Percentiles rank a stretch among this genome's conserved stretches.
Evolutionary conservation across 495 filamentous ascomycete genomes (phyloP).

Genomic region (Penicillium coffeae): DNA sequence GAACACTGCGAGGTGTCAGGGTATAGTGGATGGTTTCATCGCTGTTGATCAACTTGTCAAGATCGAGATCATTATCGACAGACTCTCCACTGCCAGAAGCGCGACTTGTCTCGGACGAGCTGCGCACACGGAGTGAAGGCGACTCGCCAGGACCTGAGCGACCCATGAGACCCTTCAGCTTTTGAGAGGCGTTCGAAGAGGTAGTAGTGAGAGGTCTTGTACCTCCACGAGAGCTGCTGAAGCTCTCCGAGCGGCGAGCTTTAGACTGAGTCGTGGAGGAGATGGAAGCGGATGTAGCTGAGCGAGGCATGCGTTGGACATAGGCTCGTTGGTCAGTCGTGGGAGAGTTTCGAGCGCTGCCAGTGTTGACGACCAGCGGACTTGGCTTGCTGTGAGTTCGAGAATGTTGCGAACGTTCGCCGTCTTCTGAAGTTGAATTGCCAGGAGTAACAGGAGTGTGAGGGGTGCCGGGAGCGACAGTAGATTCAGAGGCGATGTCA

Average conservation of each 20-base stretch:
- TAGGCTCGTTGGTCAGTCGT: slow-evolving; percentile 41
- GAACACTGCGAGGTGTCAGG: slow-evolving; percentile 82
- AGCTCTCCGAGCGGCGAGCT: slow-evolving; percentile 39
- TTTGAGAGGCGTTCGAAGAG: slow-evolving; percentile 49
- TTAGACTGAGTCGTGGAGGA: slow-evolving; percentile 27
- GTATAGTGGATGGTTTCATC: slow-evolving; percentile 92
- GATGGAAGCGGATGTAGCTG: slow-evolving; percentile 30
- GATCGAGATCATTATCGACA: slow-evolving; percentile 50
- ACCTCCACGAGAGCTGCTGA: slow-evolving; percentile 40
- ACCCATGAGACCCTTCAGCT: slow-evolving; percentile 50
- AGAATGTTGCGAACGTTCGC: slow-evolving; percentile 30
- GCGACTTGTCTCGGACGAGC: slow-evolving; percentile 47
- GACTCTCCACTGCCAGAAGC: slow-evolving; percentile 36
- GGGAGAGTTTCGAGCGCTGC: slow-evolving; percentile 21
- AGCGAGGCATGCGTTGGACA: slow-evolving; percentile 44
- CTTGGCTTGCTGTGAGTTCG: slow-evolving; percentile 25
- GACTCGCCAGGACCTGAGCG: slow-evolving; percentile 39
- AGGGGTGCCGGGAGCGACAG: slow-evolving; percentile 6
- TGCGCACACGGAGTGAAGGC: slow-evolving; percentile 37
- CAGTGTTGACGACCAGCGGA: slow-evolving; percentile 21
- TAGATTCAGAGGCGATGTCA: background rate
- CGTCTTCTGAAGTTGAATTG: slow-evolving; percentile 33
- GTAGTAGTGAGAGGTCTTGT: slow-evolving; percentile 54
- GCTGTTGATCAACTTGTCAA: slow-evolving; percentile 87
- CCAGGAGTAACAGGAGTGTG: slow-evolving; percentile 7